phyloP scores from a whole-genome alignment of 2,329 filamentous ascomycete species.

The Talaromyces marneffei region DNA sequence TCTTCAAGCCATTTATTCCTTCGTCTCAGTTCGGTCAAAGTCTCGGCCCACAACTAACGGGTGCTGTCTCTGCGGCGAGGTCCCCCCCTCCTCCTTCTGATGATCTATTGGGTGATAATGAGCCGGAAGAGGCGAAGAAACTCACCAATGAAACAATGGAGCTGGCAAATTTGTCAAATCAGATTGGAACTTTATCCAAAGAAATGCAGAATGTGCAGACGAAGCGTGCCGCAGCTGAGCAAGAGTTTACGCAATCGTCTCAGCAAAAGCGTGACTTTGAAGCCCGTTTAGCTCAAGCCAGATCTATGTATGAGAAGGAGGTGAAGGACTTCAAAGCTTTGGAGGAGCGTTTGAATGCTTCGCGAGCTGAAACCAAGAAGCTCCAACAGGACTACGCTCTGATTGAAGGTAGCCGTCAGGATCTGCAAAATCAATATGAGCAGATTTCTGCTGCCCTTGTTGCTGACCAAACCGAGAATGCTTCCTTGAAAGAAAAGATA shows the following conservation, averaged over 20 bases:
- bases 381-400: conserved; percentile 77
- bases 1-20: conserved; percentile 86
- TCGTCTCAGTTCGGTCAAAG: conserved; percentile 87
- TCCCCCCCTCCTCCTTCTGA: conserved; percentile 57
- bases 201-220: conserved; percentile 91
- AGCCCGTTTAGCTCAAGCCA: conserved; percentile 75
- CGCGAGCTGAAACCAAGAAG: conserved; percentile 75
- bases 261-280: conserved; percentile 93
- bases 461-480: conserved; percentile 83
- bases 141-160: conserved; percentile 85
- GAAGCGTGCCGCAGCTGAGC: conserved; percentile 72
- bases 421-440: conserved; percentile 75
- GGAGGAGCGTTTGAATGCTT: conserved; percentile 72
- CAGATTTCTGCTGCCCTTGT: conserved; percentile 69
- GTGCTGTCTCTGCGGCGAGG: conserved; percentile 44
- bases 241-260: conserved; percentile 72
- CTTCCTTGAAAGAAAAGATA: conserved; percentile 79
- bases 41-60: conserved; percentile 70
- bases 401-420: conserved; percentile 72
- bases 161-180: conserved; percentile 91
- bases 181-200: conserved; percentile 81
- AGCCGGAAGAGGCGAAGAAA: conserved; percentile 81
- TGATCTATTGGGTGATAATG: conserved; percentile 84
- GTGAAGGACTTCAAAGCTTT: conserved; percentile 76
- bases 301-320: conserved; percentile 87